phyloP scores from a whole-genome alignment of 176 grass and related monocot genomes.

The Lolium perenne region DNA sequence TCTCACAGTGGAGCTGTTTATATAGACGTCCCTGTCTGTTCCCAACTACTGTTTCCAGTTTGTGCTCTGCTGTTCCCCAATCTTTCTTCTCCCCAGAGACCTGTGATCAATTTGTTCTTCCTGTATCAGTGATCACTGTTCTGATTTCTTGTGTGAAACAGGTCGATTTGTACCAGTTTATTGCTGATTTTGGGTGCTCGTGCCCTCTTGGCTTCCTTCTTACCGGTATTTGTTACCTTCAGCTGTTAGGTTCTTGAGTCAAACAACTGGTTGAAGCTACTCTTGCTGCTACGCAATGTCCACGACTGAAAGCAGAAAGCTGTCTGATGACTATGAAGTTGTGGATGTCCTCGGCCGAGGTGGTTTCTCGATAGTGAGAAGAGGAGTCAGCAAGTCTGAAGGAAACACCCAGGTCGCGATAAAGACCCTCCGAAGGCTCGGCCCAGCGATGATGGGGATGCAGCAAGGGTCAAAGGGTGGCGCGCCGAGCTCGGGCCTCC shows the following conservation, averaged over 20 bases:
- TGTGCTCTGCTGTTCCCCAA: constrained; percentile 31
- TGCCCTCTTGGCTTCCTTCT: neutral
- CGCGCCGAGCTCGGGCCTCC: constrained; percentile 14
- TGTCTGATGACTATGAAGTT: constrained; percentile 68
- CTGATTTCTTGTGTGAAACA: constrained; percentile 23
- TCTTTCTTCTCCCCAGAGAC: constrained; percentile 19
- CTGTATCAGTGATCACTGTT: neutral
- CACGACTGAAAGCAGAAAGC: constrained; percentile 51
- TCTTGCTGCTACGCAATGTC: constrained; percentile 43
- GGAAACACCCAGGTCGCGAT: constrained; percentile 59
- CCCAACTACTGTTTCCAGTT: constrained; percentile 47
- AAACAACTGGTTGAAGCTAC: neutral
- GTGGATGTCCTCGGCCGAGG: constrained; percentile 64
- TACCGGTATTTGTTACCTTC: neutral
- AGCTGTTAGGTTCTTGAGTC: neutral
- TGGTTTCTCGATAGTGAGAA: constrained; percentile 72
- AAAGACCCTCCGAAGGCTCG: constrained; percentile 67
- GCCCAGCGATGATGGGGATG: constrained; percentile 38
- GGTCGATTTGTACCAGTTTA: neutral
- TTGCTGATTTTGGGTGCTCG: neutral
- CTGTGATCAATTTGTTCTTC: constrained; percentile 21
- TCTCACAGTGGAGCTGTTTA: constrained; percentile 21
- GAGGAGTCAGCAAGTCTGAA: constrained; percentile 59
- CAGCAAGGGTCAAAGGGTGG: constrained; percentile 37
- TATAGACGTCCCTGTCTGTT: constrained; percentile 35